Conservation (phyloP, 208 protist genomes). For the Angomonas ambiguus region DNA sequence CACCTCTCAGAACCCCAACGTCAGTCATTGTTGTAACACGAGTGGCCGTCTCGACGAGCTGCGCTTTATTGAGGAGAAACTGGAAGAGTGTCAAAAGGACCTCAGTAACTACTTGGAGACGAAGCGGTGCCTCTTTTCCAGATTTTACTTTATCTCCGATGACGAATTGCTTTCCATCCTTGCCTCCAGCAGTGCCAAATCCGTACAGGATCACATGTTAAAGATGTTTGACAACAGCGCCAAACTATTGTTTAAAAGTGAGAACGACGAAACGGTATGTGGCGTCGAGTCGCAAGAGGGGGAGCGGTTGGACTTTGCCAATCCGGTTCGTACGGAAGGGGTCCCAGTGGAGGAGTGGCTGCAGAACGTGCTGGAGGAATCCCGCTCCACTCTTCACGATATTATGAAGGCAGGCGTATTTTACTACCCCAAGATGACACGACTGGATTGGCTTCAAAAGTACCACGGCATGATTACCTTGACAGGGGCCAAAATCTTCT, state of each 20-base stretch:
- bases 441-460: constrained; percentile 94
- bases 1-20: constrained; percentile 88
- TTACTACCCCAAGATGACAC: constrained; percentile 93
- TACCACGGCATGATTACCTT: constrained; percentile 96
- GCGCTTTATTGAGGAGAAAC: constrained; percentile 85
- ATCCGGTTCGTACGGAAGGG: constrained; percentile 83
- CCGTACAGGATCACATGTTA: constrained; percentile 98
- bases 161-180: constrained; percentile 98
- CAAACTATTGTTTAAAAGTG: constrained; percentile 92
- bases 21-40: constrained; percentile 91
- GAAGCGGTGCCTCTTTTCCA: constrained; percentile 97
- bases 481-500: constrained; percentile 98
- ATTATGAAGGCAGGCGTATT: constrained; percentile 97
- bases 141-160: constrained; percentile 99
- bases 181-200: constrained; percentile 90
- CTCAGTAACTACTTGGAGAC: constrained; percentile 98
- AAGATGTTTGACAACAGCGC: constrained; percentile 99
- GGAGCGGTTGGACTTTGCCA: constrained; percentile 93
- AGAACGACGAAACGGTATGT: constrained; percentile 86
- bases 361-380: constrained; percentile 94
- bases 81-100: constrained; percentile 98
- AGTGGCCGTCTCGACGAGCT: constrained; percentile 92
- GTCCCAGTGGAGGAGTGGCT: constrained; percentile 97
- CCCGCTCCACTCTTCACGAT: constrained; percentile 89
- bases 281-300: constrained; percentile 96